These are phyloP conservation scores for Vigna angularis DNA, from an alignment of 306 rosid genomes.

Conservation along the genomic window DNA sequence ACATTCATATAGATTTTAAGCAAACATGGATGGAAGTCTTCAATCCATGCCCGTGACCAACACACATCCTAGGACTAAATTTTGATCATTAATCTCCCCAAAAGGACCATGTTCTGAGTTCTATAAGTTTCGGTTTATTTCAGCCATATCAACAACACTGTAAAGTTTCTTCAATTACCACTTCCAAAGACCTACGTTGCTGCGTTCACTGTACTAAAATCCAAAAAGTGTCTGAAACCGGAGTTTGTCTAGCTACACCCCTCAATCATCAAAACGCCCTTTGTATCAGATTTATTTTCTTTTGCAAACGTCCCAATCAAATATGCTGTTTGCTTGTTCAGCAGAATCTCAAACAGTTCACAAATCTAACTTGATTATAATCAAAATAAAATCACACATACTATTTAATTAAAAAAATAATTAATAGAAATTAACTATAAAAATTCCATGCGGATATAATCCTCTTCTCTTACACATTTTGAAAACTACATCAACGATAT, in stretches of 20 bases:
- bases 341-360: neutral
- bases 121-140: neutral
- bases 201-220: slow-evolving; percentile 5
- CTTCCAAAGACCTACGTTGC: neutral
- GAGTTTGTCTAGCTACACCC: slow-evolving; percentile 8
- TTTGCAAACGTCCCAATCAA: neutral
- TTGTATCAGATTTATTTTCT: slow-evolving; percentile 3
- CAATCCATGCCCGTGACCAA: neutral
- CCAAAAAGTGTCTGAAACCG: slow-evolving; percentile 8
- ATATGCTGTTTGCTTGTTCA: neutral
- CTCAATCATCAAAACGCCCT: neutral
- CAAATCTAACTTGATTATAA: neutral
- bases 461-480: no score
- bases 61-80: slow-evolving; percentile 1
- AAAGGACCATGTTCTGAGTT: no score
- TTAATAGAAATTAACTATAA: no score
- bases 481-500: no score
- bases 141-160: neutral
- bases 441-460: no score
- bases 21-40: neutral
- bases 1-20: neutral
- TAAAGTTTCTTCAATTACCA: neutral
- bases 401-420: no score
- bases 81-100: no score
- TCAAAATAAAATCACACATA: no score